phyloP scores from a whole-genome alignment of 768 basidiomycete genomes.

The Inosperma sp. region DNA sequence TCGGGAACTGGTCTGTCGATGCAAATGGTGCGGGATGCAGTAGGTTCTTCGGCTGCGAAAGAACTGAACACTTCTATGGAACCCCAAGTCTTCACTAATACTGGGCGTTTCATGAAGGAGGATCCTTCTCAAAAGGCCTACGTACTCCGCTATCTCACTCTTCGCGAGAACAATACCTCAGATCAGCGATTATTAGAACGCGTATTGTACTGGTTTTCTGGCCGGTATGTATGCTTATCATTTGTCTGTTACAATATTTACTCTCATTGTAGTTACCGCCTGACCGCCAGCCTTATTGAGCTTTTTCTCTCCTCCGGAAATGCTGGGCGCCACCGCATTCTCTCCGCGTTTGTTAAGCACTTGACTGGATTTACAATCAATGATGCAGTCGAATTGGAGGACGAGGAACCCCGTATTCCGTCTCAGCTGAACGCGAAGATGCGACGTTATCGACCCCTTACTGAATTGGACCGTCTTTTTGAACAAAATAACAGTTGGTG shows the following conservation, averaged over 20 bases:
- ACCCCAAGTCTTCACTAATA: neutral
- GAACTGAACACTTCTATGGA: neutral
- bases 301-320: constrained; percentile 14
- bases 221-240: constrained; percentile 15
- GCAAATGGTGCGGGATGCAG: neutral
- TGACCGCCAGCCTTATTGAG: constrained; percentile 17
- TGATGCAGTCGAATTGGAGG: constrained; percentile 20
- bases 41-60: constrained; percentile 4
- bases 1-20: constrained; percentile 3
- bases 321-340: constrained; percentile 17
- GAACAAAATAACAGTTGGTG: constrained; percentile 8
- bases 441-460: constrained; percentile 8
- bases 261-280: constrained; percentile 12
- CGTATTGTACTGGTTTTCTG: constrained; percentile 19
- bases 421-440: constrained; percentile 8
- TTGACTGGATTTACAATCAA: constrained; percentile 17
- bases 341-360: constrained; percentile 16
- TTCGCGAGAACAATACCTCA: constrained; percentile 10
- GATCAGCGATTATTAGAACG: constrained; percentile 18
- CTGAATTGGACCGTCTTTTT: constrained; percentile 13
- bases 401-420: constrained; percentile 9
- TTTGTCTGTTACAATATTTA: constrained; percentile 3
- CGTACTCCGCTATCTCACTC: constrained; percentile 11
- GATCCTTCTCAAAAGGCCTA: neutral
- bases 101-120: neutral